Evolutionary conservation across 805 yeast genomes (phyloP).

Genomic region (Cephaloascus fragrans): DNA sequence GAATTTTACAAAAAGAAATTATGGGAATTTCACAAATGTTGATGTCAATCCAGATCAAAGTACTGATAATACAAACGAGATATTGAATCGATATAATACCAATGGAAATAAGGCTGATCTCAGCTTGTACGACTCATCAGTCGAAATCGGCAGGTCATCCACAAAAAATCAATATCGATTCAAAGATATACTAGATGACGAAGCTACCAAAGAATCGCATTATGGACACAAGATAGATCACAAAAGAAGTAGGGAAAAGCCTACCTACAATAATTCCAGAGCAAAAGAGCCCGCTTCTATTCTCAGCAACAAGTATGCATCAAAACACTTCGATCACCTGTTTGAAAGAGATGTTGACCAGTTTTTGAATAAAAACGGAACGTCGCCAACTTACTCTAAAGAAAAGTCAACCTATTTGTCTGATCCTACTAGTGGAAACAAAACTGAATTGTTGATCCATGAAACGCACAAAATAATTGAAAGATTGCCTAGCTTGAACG

Average conservation of each 20-base stretch:
- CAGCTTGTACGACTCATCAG: not conserved
- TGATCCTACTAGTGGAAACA: constrained; percentile 2
- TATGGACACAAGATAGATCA: not conserved
- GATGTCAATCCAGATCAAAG: not conserved
- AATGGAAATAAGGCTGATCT: not conserved
- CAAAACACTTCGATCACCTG: not conserved
- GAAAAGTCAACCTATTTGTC: not conserved
- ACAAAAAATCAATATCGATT: not conserved
- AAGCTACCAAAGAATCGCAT: not conserved
- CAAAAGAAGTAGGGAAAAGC: not conserved
- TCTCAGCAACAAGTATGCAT: not conserved
- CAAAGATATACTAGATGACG: not conserved
- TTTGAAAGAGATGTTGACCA: not conserved
- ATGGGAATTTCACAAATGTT: not conserved
- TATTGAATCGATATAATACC: not conserved
- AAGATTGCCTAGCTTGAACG: constrained; percentile 16
- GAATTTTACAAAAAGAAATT: not conserved
- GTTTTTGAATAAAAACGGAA: not conserved
- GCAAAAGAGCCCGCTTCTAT: not conserved
- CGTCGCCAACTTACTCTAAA: not conserved
- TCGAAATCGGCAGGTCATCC: not conserved
- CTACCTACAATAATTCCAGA: not conserved
- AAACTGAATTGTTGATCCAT: constrained; percentile 13
- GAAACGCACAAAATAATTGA: constrained; percentile 19
- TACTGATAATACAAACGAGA: not conserved